Evolutionary conservation across 805 yeast species (phyloP).

Genomic region (Lipomyces sp.): DNA sequence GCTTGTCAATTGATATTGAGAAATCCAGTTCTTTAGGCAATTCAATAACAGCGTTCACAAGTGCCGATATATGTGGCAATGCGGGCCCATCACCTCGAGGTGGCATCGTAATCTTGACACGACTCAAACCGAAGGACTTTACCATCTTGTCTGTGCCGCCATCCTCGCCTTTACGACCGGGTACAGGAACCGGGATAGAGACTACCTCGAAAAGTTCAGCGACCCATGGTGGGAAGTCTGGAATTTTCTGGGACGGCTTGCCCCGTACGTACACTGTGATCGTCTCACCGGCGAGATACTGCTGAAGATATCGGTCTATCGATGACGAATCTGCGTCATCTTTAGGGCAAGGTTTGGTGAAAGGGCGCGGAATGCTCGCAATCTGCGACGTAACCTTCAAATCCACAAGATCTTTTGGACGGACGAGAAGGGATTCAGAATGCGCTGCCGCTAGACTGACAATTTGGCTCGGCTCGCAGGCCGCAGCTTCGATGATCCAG

Average conservation of each 20-base stretch:
- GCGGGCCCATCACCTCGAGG: constrained; percentile 12
- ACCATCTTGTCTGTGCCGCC: constrained; percentile 27
- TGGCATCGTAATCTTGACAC: constrained; percentile 33
- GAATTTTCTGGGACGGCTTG: constrained; percentile 29
- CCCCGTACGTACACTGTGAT: constrained; percentile 34
- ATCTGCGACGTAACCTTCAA: constrained; percentile 23
- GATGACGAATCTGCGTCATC: constrained; percentile 29
- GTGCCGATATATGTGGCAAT: constrained; percentile 32
- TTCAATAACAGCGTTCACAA: constrained; percentile 37
- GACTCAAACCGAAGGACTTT: constrained; percentile 30
- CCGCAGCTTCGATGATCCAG: constrained; percentile 34
- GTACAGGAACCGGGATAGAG: constrained; percentile 34
- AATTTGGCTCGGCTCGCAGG: constrained; percentile 21
- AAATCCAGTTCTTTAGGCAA: constrained; percentile 36
- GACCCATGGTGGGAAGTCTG: constrained; percentile 31
- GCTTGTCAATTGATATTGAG: constrained; percentile 24
- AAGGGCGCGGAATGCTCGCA: constrained; percentile 23
- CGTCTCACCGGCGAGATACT: constrained; percentile 29
- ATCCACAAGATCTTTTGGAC: constrained; percentile 22
- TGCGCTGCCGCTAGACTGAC: constrained; percentile 31
- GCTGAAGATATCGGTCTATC: constrained; percentile 29
- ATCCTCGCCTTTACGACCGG: constrained; percentile 28
- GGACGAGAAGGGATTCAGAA: constrained; percentile 24
- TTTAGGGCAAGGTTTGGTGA: constrained; percentile 27
- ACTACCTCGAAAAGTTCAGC: constrained; percentile 27